Evolutionary conservation across 225 moss, liverwort and hornwort species (phyloP), one percentile per base, ranked within the genome.

Genomic region (Pleurozium schreberi): DNA sequence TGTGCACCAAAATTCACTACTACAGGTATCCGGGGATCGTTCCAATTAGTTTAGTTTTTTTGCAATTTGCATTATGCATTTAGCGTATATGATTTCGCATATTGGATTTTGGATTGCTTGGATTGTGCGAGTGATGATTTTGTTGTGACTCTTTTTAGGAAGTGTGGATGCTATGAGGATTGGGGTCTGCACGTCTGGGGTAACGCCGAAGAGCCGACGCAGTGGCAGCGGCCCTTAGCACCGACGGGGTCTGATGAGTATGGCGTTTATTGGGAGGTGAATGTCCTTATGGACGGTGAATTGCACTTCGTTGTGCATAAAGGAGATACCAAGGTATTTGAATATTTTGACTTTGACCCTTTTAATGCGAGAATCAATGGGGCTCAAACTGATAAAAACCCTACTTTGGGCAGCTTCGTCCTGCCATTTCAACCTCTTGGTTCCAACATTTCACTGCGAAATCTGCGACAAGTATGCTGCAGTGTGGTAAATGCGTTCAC

Each of bases 181-280:
- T 98, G 98, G 98, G 98, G 96, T 79, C 88, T 98, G 86, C 96
- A 98, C 67, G 90, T 96, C 57, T 98, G 98, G 97, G 96, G 98
- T 43, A 91, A 91, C 57, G 80, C 91, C 21, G 90, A 93, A 45
- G 70, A 87, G 63, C 42, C 93, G 80, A 96, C 96, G 42, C 80
- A 91, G 49, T 97, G 97, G 96, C 88, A 91, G 27, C 88, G 66
- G 60, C 97, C 97, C n/a, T 85, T 96, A 60, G 75, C 81, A 75
- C 93, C 96, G 19, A 43, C 89, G 34, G 98, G 97, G 57, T 88
- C 90, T 82, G 96, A 97, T 87, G 95, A 95, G 38, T 97, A 94
- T 86, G 98, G 98, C 70, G 89, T 95, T 25, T 98, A 92, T 78
- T 98, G 98, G 98, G 96, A 97, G 83, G 92, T 98, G 85, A 88